phyloP scores from a whole-genome alignment of 495 filamentous ascomycete genomes.

The Achaetomiella virescens region DNA sequence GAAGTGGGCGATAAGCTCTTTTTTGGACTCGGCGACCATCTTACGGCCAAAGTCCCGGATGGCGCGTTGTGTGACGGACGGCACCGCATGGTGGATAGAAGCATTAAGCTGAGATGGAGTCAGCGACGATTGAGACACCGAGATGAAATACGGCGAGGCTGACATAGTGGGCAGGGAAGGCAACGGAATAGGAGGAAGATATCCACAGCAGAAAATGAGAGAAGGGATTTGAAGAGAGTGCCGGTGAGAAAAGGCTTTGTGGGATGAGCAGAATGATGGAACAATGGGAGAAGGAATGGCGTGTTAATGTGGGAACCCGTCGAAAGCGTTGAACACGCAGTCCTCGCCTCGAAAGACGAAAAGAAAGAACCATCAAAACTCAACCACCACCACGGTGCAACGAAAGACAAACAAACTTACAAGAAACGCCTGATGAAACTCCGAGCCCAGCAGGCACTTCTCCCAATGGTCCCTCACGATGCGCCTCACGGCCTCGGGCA shows the following conservation, averaged over 20 bases:
- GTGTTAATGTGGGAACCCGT: neutral
- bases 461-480: constrained; percentile 44
- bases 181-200: neutral
- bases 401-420: constrained; percentile 28
- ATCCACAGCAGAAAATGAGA: neutral
- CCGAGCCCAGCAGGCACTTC: constrained; percentile 44
- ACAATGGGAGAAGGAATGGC: too few relatives aligned
- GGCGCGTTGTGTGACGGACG: constrained; percentile 34
- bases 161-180: neutral
- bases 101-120: constrained; percentile 37
- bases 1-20: constrained; percentile 37
- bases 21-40: constrained; percentile 37
- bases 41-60: constrained; percentile 41
- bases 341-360: neutral
- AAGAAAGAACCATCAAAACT: neutral
- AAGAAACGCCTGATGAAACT: constrained; percentile 46
- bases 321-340: neutral
- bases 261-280: too few relatives aligned
- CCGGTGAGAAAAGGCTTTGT: too few relatives aligned
- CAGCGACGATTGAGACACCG: neutral
- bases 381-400: neutral
- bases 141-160: neutral
- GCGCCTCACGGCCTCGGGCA: constrained; percentile 40
- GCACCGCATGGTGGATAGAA: constrained; percentile 37
- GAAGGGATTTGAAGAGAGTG: too few relatives aligned